Evolutionary conservation across 768 basidiomycete genomes (phyloP).

Genomic region (Panellus pusillus): DNA sequence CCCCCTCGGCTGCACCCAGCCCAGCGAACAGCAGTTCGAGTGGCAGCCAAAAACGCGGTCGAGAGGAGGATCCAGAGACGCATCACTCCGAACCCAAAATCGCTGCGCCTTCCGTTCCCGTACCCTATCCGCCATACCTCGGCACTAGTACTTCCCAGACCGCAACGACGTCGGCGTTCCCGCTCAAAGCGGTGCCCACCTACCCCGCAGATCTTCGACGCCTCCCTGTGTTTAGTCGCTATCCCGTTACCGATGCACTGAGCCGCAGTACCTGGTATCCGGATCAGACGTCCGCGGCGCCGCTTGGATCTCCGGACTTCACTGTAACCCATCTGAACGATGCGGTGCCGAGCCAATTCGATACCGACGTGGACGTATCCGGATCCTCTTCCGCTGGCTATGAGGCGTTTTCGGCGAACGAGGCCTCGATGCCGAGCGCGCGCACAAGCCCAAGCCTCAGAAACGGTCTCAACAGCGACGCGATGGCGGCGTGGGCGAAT

Average conservation of each 20-base stretch:
- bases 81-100: neutral
- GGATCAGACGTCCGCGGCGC: neutral
- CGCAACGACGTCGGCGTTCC: too few relatives aligned
- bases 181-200: neutral
- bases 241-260: too few relatives aligned
- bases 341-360: neutral
- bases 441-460: too few relatives aligned
- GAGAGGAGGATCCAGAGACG: neutral
- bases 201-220: conserved; percentile 1
- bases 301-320: conserved; percentile 1
- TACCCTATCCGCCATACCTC: neutral
- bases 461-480: neutral
- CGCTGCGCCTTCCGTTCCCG: neutral
- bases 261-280: conserved; percentile 1
- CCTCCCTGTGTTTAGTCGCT: neutral
- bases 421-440: neutral
- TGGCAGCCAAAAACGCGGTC: neutral
- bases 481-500: conserved; percentile 1
- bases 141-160: neutral
- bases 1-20: neutral
- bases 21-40: neutral
- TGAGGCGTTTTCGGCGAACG: too few relatives aligned
- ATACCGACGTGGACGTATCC: neutral
- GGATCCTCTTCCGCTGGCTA: neutral
- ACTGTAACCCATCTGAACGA: neutral